A percentile compares a stretch with the other conserved stretches of the same genome.
Evolutionary conservation across 805 yeast genomes (phyloP).

Genomic region (Debaryomyces prosopidis): DNA sequence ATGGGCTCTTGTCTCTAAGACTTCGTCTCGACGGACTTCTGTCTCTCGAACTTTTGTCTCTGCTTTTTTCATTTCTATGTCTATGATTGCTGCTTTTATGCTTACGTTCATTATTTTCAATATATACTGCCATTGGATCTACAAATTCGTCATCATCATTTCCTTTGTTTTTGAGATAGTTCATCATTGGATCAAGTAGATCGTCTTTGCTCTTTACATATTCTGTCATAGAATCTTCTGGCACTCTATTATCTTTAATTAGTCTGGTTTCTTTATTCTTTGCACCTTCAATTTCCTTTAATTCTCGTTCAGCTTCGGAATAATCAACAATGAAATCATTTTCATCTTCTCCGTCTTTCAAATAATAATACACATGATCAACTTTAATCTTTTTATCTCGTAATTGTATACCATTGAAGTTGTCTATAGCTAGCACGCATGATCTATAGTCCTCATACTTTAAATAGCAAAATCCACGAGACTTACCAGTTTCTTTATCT

Average conservation of each 20-base stretch:
- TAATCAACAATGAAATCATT: constrained; percentile 40
- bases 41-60: background rate
- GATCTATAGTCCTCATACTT: constrained; percentile 82
- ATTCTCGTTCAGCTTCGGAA: constrained; percentile 12
- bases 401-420: constrained; percentile 69
- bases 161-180: constrained; percentile 8
- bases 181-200: constrained; percentile 25
- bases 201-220: constrained; percentile 21
- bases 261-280: constrained; percentile 3
- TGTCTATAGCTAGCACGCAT: constrained; percentile 84
- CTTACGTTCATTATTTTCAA: constrained; percentile 8
- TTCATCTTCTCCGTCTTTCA: constrained; percentile 51
- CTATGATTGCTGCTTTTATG: constrained; percentile 6
- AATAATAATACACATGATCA: constrained; percentile 68
- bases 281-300: constrained; percentile 5
- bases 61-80: background rate
- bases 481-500: constrained; percentile 47
- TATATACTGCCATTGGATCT: constrained; percentile 29
- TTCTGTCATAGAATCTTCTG: background rate
- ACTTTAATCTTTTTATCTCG: constrained; percentile 54
- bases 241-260: constrained; percentile 4
- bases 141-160: constrained; percentile 31
- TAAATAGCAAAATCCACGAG: constrained; percentile 76
- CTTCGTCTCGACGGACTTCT: background rate
- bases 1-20: background rate